Base-by-base conservation (phyloP, 108 stramenopile species). In the Nitzschia sp. region DNA sequence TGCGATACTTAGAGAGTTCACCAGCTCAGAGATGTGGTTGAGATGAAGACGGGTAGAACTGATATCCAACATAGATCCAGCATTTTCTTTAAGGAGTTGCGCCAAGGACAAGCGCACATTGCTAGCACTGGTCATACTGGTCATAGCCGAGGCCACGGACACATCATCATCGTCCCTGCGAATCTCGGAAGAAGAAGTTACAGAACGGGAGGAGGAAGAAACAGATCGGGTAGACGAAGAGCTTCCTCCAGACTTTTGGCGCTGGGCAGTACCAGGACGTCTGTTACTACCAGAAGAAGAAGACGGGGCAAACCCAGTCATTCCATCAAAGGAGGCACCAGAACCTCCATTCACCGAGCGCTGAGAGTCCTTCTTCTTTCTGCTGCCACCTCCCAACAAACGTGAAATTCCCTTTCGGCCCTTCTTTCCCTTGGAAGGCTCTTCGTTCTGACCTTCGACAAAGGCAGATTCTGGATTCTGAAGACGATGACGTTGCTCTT, bases 21-120 rank as follows among this genome's bases (percentile, higher is more conserved):
- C 72, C 41, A 77, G n/a, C 57, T 71, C 74, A 20, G 68, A 53
- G 26, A 76, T 62, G 42, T 76, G 75, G 11, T 70, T 68, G 42
- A 70, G 75, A 59, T 76, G 75, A 58, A 76, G 17, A 0, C 62
- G 29, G 19, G 75, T 76, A 15, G 67, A 55, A 58, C 63, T 65
- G 21, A 76, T 19, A 60, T 76, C 75, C 41, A 76, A 38, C 0
- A 76, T 44, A 5, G 68, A 54, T 34, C 61, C 68, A 0, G 46
- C 19, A 57, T 53, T 60, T 46, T 59, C 66, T 17, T 61, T 25
- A 14, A 59, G 43, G 25, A 66, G 64, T 42, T 59, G 59, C 29
- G 38, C 10, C 41, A 74, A 60, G 7, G 42, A 39, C 22, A 53
- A 26, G 37, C 62, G 70, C 8, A 58, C 57, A 19, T 57, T 66